phyloP scores from a whole-genome alignment of 257 asterid genomes.

The Solanum etuberosum region DNA sequence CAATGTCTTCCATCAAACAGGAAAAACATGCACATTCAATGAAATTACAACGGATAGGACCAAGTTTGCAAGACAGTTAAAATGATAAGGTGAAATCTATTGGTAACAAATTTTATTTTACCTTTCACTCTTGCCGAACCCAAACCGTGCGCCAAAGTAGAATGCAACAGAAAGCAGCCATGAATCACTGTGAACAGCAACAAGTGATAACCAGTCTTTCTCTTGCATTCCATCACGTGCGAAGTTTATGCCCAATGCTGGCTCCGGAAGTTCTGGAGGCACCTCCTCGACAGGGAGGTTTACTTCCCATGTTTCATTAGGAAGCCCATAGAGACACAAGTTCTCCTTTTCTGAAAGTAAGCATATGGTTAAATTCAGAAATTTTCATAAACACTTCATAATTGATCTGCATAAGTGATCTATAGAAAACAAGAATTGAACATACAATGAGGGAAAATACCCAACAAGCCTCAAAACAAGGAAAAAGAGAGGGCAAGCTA shows the following conservation, averaged over 20 bases:
- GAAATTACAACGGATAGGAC: neutral
- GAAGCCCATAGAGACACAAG: slow-evolving; percentile 83
- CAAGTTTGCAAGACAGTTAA: neutral
- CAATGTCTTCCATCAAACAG: neutral
- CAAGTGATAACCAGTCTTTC: slow-evolving; percentile 84
- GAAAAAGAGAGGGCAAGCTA: neutral
- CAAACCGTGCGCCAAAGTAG: slow-evolving; percentile 79
- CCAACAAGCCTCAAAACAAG: neutral
- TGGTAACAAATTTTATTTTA: slow-evolving; percentile 2
- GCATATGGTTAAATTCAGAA: neutral
- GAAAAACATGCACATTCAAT: neutral
- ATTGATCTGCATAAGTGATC: neutral
- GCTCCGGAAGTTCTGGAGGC: slow-evolving; percentile 97
- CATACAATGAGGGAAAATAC: neutral
- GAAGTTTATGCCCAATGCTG: slow-evolving; percentile 87
- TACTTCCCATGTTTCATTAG: slow-evolving; percentile 88
- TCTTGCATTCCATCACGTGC: slow-evolving; percentile 91
- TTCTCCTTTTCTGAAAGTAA: slow-evolving; percentile 68
- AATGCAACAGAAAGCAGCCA: slow-evolving; percentile 94
- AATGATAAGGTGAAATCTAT: neutral
- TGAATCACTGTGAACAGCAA: slow-evolving; percentile 90
- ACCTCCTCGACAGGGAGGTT: slow-evolving; percentile 92
- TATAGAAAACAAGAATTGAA: neutral
- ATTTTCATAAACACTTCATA: neutral
- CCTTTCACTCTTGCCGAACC: slow-evolving; percentile 63